phyloP scores from a whole-genome alignment of 306 rosid genomes.

The Lablab purpureus region DNA sequence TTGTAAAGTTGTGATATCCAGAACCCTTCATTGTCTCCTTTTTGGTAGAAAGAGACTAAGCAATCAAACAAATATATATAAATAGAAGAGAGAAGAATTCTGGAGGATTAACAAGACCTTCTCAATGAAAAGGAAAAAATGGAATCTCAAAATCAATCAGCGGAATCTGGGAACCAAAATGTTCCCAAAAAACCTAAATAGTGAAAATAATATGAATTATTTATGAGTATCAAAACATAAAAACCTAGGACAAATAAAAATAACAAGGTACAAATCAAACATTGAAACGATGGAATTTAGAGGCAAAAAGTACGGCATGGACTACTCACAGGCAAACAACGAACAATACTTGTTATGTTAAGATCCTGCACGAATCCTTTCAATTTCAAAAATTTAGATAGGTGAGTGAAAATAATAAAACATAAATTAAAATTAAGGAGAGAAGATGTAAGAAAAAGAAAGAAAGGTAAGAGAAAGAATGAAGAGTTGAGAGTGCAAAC shows the following conservation, averaged over 20 bases:
- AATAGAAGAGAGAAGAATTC: background rate
- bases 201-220: background rate
- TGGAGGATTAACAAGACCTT: background rate
- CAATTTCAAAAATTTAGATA: background rate
- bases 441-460: background rate
- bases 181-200: background rate
- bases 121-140: background rate
- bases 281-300: background rate
- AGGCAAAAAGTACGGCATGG: background rate
- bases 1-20: background rate
- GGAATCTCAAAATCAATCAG: slow-evolving; percentile 7
- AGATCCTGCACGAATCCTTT: background rate
- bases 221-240: background rate
- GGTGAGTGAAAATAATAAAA: background rate
- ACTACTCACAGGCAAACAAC: background rate
- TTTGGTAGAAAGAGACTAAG: background rate
- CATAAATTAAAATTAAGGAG: background rate
- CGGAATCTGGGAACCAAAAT: background rate
- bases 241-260: slow-evolving; percentile 10
- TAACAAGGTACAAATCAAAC: background rate
- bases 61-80: background rate
- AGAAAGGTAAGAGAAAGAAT: background rate
- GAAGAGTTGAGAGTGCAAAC: slow-evolving; percentile 12
- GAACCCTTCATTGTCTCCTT: slow-evolving; percentile 8
- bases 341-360: background rate